Conservation (phyloP, 176 grass and related monocot genomes). For the Paspalum notatum region DNA sequence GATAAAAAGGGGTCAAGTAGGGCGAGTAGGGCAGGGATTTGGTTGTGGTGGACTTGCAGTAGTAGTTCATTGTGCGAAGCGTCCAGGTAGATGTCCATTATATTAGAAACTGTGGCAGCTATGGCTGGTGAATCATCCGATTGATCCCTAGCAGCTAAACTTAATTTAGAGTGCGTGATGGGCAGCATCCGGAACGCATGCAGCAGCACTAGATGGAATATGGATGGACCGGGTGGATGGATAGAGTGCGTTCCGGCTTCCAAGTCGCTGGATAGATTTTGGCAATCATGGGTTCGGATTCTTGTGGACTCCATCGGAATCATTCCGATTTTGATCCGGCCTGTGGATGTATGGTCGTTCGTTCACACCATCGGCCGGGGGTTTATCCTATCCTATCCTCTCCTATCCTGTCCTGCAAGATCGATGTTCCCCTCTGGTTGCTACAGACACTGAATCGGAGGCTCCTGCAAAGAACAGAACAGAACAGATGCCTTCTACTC, state of each 20-base stretch:
- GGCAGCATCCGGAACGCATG: neutral
- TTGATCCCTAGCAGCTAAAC: too few species aligned
- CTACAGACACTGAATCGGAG: too few species aligned
- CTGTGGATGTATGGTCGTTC: neutral
- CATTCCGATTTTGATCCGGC: constrained; percentile 1
- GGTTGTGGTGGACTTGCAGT: neutral
- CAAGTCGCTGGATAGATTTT: constrained; percentile 31
- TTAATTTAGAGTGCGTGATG: neutral
- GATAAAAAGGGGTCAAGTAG: neutral
- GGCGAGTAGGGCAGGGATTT: neutral
- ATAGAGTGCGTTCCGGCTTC: neutral
- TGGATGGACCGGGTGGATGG: neutral
- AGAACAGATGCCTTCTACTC: too few species aligned
- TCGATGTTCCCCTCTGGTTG: too few species aligned
- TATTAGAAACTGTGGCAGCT: neutral
- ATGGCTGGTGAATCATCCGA: constrained; percentile 49
- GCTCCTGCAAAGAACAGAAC: too few species aligned
- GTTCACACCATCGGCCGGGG: neutral
- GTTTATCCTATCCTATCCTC: too few species aligned
- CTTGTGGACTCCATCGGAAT: constrained; percentile 24
- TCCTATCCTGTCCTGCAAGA: too few species aligned
- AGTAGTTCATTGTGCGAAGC: constrained; percentile 5
- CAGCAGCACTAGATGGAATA: neutral
- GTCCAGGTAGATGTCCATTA: constrained; percentile 34
- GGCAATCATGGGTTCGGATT: constrained; percentile 30